Evolutionary conservation across 768 basidiomycete genomes (phyloP).

Genomic region (Boletellus sp.): DNA sequence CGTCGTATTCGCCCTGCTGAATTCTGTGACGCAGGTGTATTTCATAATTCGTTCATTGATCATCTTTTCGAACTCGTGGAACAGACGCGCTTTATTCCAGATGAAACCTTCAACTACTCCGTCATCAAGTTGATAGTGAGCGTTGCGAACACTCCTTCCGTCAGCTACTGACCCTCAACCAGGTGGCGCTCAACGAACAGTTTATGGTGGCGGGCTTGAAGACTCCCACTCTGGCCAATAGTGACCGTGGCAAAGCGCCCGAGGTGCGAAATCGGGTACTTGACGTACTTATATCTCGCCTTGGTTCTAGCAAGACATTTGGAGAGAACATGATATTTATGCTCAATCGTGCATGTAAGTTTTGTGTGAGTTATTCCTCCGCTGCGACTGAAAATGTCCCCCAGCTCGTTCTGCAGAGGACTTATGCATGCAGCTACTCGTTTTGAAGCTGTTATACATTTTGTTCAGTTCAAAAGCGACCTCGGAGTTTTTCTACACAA

Average conservation of each 20-base stretch:
- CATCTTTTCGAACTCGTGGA: conserved; percentile 92
- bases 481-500: conserved; percentile 96
- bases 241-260: conserved; percentile 26
- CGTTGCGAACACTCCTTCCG: conserved; percentile 2
- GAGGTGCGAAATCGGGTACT: conserved; percentile 75
- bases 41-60: conserved; percentile 81
- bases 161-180: conserved; percentile 9
- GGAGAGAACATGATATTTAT: conserved; percentile 99
- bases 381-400: conserved; percentile 3
- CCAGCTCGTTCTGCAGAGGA: conserved; percentile 87
- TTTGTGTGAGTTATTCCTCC: not conserved
- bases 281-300: conserved; percentile 75
- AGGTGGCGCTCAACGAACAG: conserved; percentile 95
- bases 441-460: conserved; percentile 91
- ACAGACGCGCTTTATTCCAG: conserved; percentile 79
- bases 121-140: conserved; percentile 91
- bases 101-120: conserved; percentile 93
- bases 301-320: conserved; percentile 89
- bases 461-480: conserved; percentile 92
- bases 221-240: conserved; percentile 20
- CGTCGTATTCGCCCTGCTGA: conserved; percentile 8
- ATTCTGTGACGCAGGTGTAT: conserved; percentile 51
- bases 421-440: conserved; percentile 89
- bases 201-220: conserved; percentile 88
- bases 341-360: conserved; percentile 89